Base-by-base conservation (phyloP, 2,329 filamentous ascomycete genomes). In the Diaporthe eres region DNA sequence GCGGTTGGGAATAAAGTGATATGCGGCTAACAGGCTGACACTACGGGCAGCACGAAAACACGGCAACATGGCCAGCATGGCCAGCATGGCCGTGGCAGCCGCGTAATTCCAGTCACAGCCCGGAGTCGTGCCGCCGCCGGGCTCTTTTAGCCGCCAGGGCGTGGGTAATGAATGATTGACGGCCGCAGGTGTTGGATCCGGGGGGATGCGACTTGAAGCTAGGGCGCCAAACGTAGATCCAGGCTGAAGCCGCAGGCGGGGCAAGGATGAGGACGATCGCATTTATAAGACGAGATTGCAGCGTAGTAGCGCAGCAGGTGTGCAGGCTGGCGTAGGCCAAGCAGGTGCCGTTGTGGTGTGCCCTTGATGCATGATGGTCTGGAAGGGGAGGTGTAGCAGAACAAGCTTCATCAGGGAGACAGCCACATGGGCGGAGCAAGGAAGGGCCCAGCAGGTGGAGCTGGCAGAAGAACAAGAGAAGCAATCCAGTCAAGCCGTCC, bases 201-300 rank as follows among this genome's bases (percentile, higher is more conserved):
- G 58, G 58, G 58, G 37, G 37, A 42, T 42, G 58, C 37, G 34
- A 42, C 58, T 25, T 22, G 34, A 42, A 25, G 19, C 57, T 42
- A 22, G 34, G 55, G 55, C 55, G 22, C 39, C 37, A 61, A 25
- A 25, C 39, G 7, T 39, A 63, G 58, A 42, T 31, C n/a, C 60
- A 31, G 39, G 28, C 57, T 22, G 31, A 60, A 19, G 17, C 13
- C 25, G 51, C 55, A 22, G 60, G 60, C 25, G 7, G 63, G 28
- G 28, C 63, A 51, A 37, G 63, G 63, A 68, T 68, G 63, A 37
- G 63, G 63, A 37, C 47, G 63, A 39, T 49, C 44, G 63, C 22
- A 53, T 53, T 51, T 51, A 37, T 51, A 31, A 68, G 63, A 53
- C 47, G 63, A 68, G 63, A 68, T 68, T 68, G 47, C 65, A 53